Evolutionary conservation across 2,329 filamentous ascomycete species (phyloP).

Genomic region (Polychaeton citri): DNA sequence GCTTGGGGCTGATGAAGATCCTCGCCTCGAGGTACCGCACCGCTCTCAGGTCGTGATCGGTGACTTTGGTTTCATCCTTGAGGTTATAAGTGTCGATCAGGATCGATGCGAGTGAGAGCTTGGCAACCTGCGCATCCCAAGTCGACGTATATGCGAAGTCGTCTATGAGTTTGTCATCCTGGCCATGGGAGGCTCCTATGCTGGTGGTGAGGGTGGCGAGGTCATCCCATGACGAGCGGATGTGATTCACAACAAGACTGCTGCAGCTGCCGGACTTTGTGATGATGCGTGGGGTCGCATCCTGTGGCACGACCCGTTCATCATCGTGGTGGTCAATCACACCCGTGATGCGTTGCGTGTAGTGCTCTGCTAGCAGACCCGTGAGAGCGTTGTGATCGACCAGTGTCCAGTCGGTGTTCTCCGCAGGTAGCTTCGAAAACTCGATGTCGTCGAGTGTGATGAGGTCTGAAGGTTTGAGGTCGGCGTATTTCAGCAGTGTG

Average conservation of each 20-base stretch:
- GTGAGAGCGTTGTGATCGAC: conserved; percentile 70
- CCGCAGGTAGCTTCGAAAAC: conserved; percentile 28
- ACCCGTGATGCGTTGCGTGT: conserved; percentile 42
- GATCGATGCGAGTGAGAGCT: conserved; percentile 55
- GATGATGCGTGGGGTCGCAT: conserved; percentile 46
- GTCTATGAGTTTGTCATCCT: conserved; percentile 24
- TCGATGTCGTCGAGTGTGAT: conserved; percentile 50
- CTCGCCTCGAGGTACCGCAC: conserved; percentile 46
- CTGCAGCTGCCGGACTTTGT: conserved; percentile 58
- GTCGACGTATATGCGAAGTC: conserved; percentile 23
- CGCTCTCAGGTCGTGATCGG: conserved; percentile 44
- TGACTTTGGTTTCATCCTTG: conserved; percentile 46
- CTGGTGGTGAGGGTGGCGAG: conserved; percentile 29
- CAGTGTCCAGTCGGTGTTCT: conserved; percentile 55
- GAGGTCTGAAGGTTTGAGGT: conserved; percentile 46
- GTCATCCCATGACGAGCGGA: conserved; percentile 43
- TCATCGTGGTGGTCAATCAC: conserved; percentile 73
- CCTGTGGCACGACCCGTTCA: conserved; percentile 41
- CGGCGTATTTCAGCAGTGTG: conserved; percentile 49
- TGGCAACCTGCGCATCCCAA: conserved; percentile 48
- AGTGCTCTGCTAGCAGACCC: conserved; percentile 41
- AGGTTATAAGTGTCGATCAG: conserved; percentile 62
- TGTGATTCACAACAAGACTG: conserved; percentile 53
- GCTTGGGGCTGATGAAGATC: conserved; percentile 26
- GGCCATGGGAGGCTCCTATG: conserved; percentile 24